phyloP scores from a whole-genome alignment of 495 filamentous ascomycete genomes.

The Aspergillus coremiiformis region DNA sequence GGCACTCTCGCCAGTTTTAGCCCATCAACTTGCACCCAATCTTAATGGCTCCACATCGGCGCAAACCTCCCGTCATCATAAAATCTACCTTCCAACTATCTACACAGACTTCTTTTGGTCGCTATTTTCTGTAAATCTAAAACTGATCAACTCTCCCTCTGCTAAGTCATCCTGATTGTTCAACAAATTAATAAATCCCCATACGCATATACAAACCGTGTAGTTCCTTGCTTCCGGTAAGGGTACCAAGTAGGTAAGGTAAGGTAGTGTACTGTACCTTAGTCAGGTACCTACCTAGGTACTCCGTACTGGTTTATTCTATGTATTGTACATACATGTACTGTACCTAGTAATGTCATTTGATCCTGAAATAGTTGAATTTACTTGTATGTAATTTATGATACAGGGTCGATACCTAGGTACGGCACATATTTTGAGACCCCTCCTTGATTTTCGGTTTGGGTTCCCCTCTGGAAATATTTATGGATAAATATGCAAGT shows the following conservation, averaged over 20 bases:
- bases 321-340: too few relatives aligned
- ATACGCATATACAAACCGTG: background rate
- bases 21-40: constrained; percentile 13
- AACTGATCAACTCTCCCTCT: constrained; percentile 8
- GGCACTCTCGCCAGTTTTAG: constrained; percentile 1
- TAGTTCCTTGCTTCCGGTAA: constrained; percentile 12
- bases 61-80: constrained; percentile 15
- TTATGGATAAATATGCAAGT: background rate
- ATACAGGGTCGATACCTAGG: background rate
- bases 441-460: background rate
- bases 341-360: constrained; percentile 4
- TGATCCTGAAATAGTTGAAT: too few relatives aligned
- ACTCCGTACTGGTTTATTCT: too few relatives aligned
- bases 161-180: background rate
- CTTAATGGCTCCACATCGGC: constrained; percentile 18
- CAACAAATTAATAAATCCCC: background rate
- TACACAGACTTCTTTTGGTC: too few relatives aligned
- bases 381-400: background rate
- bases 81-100: constrained; percentile 4
- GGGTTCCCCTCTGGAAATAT: background rate
- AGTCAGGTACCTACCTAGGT: too few relatives aligned
- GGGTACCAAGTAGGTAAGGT: constrained; percentile 1
- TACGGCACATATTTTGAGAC: background rate
- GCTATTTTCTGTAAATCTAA: too few relatives aligned
- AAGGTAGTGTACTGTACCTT: too few relatives aligned